Base-by-base conservation (phyloP, 2,329 filamentous ascomycete genomes). In the Sclerotiophoma versabilis region DNA sequence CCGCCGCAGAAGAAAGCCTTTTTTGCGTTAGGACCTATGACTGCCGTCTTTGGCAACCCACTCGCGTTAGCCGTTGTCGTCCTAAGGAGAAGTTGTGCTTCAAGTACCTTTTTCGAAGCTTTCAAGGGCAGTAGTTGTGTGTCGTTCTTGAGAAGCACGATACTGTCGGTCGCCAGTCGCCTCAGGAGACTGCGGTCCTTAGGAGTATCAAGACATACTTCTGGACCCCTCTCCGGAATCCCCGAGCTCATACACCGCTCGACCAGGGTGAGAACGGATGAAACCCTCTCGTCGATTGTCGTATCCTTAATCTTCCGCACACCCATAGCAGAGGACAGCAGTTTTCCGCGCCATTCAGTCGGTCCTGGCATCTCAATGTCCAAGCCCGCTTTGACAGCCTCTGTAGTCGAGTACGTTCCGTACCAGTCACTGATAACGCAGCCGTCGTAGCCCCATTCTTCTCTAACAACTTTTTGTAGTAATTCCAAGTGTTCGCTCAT, bases 321-420 rank as follows among this genome's bases (percentile, higher is more conserved):
- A 8, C 2, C 3, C 2, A 36, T 11, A 4, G 33, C 33, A 20
- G 6, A 9, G 19, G 22, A 4, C 3, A 36, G 33, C 5, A 11
- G 5, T 2, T 4, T 3, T 8, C 41, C 41, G n/a, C 33, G 33
- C 44, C 44, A 38, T 17, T 15, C 8, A 3, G 32, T 12, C 12
- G 68, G 67, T 2, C 66, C 65, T 9, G 68, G 68, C 65, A 71
- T 71, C 37, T 71, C 68, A 9, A 69, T 46, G 41, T 70, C 68
- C 5, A 63, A 60, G 1, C 66, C 62, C 20, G 67, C 66, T 17
- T 54, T 38, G 15, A 69, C 52, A 10, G 60, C 49, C 26, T 61
- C 60, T 1, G 41, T 47, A 6, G 55, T 57, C 5, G 43, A 25
- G n/a, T 46, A 32, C 19, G 30, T 36, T 4, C 42, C 42, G n/a